These are phyloP conservation scores for Withania somnifera DNA, from an alignment of 305 asterid species.

Conservation along the genomic window DNA sequence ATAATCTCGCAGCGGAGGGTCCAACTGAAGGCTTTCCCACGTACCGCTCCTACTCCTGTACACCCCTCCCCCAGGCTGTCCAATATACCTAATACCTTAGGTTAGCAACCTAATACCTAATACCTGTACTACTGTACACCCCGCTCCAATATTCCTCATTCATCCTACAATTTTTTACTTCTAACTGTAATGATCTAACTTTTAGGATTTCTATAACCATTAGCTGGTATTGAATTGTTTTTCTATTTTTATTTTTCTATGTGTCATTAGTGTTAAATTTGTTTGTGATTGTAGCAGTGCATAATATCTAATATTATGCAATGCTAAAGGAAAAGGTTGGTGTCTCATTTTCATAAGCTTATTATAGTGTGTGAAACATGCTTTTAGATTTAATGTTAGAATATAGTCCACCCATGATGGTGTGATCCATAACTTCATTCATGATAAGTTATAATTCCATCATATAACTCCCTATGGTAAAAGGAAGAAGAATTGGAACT, in stretches of 20 bases:
- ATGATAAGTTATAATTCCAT: not conserved
- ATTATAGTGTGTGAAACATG: not conserved
- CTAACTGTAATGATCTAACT: too few species aligned
- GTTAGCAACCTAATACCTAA: too few species aligned
- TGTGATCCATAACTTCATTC: not conserved
- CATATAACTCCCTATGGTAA: not conserved
- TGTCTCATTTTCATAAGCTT: not conserved
- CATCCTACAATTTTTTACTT: too few species aligned
- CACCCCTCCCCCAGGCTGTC: too few species aligned
- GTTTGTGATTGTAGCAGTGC: not conserved
- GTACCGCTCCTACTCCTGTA: too few species aligned
- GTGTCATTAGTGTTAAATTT: not conserved
- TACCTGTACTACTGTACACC: too few species aligned
- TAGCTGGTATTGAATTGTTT: too few species aligned
- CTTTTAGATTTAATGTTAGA: not conserved
- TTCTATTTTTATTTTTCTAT: not conserved
- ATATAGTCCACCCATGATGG: not conserved
- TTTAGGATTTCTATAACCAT: too few species aligned
- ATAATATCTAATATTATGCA: not conserved
- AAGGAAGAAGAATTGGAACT: not conserved
- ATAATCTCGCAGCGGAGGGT: too few species aligned
- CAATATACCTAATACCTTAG: too few species aligned
- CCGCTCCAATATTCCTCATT: too few species aligned
- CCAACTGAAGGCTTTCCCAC: too few species aligned
- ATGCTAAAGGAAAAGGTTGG: not conserved